Evolutionary conservation across 108 stramenopile genomes (phyloP), one percentile per base, ranked within the genome.

Genomic region (Cyclotella cryptica): DNA sequence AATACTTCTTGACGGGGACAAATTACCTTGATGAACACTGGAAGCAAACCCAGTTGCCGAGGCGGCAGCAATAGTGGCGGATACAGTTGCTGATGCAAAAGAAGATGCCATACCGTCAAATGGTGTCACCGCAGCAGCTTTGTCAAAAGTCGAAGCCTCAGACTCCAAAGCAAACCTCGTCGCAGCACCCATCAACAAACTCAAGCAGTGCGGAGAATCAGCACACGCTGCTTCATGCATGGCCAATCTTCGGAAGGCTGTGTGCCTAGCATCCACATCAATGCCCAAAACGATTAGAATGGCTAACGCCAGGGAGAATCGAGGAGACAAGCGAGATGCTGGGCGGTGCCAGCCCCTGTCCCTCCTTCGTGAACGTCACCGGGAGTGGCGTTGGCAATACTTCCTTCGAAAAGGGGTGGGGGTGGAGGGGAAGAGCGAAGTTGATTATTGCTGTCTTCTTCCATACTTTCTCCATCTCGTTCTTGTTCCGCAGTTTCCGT

Each of bases 211-310:
- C 10, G 89, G 81, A 27, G 88, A 87, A 76, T 90, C 92, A 72
- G 88, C 86, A 80, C 92, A 96, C 0, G 92, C 89, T 1, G 94
- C 91, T 68, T 96, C 94, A 59, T 96, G 94, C 57, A 93, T 75
- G 53, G 90, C 86, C 57, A 90, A 69, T 18, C 94, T 74, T 24
- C 94, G 89, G 84, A 96, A 96, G 22, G 92, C 92, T 0, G 92
- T 93, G 70, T 96, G 94, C 14, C 87, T 72, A 6, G 90, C 80
- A 27, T 85, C 73, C 0, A 90, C 89, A 77, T 93, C 86, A 6
- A 84, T 88, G 29, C 94, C 94, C 88, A 93, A 80, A 15, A 86
- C 78, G 39, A 93, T 75, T 14, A 93, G 80, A 21, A 96, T 87
- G 17, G 91, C 88, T 66, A 96, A 70, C 12, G 86, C 83, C 13